Base-by-base conservation (phyloP, 495 filamentous ascomycete genomes). In the Xylaria acuta region DNA sequence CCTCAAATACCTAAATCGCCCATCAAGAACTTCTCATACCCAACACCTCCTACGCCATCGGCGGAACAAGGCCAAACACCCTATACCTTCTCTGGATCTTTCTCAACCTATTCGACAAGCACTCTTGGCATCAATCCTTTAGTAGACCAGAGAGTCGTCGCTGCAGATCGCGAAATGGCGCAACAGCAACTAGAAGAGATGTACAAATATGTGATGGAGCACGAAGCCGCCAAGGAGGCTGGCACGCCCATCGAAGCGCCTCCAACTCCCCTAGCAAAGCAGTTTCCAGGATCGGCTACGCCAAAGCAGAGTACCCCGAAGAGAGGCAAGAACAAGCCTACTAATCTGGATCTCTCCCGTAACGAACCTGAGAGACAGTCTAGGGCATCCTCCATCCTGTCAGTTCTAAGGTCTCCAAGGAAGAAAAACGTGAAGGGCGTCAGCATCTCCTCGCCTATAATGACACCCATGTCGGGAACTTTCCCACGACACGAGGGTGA, bases 141-240 rank as follows among this genome's bases (percentile, higher is more conserved):
- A 40, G 90, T 97, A 67, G 94, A 98, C 79, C 88, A 90, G 66
- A 87, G 87, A 54, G 88, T 97, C 38, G 87, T 97, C 36, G 87
- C 90, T 45, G 84, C 86, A 70, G 93, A 97, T 82, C 88, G 87
- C 72, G 88, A 86, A 73, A 87, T 89, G 80, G 89, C 91, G 77
- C 90, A 95, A 78, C 85, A 88, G 71, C 91, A 97, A 78, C 90
- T 98, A 83, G 94, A 96, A 78, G 90, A 93, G 79, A 89, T 98
- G 75, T 98, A 98, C 78, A 93, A 90, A 63, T 91, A 94, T 56
- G 94, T 97, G 72, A 92, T 97, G 92, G 93, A 93, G 81, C 92
- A 95, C 64, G 93, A 97, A 80, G 90, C 89, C 47, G 88, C 89
- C 62, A 92, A 92, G 81, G 83, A 88, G 65, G 82, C 82, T 69